Conservation (phyloP, 164 flowering plant genomes). For the Vitis vinifera region ASM3070453v1 NC_081811.1:24607501-24608000, state of each 20-base stretch:
- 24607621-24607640: constrained; percentile 12
- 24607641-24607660: constrained; percentile 3
- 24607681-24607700: constrained; percentile 2
- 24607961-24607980: too few relatives aligned
- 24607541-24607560: constrained; percentile 45
- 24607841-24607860: too few relatives aligned
- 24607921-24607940: too few relatives aligned
- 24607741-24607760: constrained; percentile 12
- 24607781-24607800: too few relatives aligned
- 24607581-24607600: constrained; percentile 19
- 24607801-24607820: too few relatives aligned
- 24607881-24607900: too few relatives aligned
- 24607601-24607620: constrained; percentile 11
- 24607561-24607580: constrained; percentile 60
- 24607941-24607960: too few relatives aligned
- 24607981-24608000: too few relatives aligned
- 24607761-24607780: constrained; percentile 7
- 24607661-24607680: neutral
- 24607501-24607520: constrained; percentile 13
- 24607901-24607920: too few relatives aligned
- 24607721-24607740: constrained; percentile 1
- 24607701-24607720: constrained; percentile 1
- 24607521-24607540: constrained; percentile 19
- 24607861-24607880: too few relatives aligned
- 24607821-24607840: too few relatives aligned